Percentiles rank a stretch among this genome's conserved stretches.
phyloP scores from a whole-genome alignment of 148 eudicot genomes.

The Selenicereus undatus region DNA sequence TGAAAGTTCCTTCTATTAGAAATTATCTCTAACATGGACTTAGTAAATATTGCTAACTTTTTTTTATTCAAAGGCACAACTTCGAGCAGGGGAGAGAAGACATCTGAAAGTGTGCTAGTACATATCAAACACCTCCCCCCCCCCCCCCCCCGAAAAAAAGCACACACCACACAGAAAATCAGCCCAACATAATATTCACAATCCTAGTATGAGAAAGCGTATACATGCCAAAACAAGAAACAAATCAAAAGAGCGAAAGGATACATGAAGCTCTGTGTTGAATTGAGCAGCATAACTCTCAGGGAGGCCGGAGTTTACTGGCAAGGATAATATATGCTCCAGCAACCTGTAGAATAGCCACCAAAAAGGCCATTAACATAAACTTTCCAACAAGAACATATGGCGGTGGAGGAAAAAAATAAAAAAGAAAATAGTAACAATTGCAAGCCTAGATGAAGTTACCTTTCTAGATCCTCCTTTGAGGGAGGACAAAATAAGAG shows the following conservation, averaged over 20 bases:
- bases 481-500: constrained; percentile 81
- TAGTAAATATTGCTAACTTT: background rate
- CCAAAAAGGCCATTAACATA: background rate
- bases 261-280: constrained; percentile 71
- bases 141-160: background rate
- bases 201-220: background rate
- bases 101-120: background rate
- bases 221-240: background rate
- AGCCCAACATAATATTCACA: background rate
- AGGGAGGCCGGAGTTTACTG: constrained; percentile 63
- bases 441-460: background rate
- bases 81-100: background rate
- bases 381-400: background rate
- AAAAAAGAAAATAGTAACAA: background rate
- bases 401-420: background rate
- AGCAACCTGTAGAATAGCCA: constrained; percentile 50
- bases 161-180: background rate
- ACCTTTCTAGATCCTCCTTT: constrained; percentile 70
- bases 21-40: background rate
- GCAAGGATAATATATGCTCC: constrained; percentile 64
- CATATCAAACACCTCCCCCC: background rate
- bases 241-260: constrained; percentile 29
- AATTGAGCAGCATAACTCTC: constrained; percentile 48
- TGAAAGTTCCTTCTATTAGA: too few relatives aligned
- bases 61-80: background rate